Evolutionary conservation across 331 rosid species (phyloP).

Genomic region (Malus hybrid): DNA sequence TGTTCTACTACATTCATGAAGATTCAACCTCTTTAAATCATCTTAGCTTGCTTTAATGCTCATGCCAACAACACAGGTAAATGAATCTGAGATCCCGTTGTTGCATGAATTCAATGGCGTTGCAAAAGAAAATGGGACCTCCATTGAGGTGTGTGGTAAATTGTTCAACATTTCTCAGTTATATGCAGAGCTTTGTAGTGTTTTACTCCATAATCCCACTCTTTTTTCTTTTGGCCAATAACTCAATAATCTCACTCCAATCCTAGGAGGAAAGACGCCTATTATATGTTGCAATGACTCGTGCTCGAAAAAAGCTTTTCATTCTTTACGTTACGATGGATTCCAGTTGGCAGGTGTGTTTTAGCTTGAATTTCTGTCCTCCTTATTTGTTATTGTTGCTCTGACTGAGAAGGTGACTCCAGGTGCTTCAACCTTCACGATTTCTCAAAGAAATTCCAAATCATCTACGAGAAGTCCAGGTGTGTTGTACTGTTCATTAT

Average conservation of each 20-base stretch:
- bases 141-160: slow-evolving; percentile 53
- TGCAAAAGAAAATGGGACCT: slow-evolving; percentile 55
- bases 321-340: slow-evolving; percentile 61
- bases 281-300: slow-evolving; percentile 96
- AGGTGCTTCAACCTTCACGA: slow-evolving; percentile 93
- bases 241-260: slow-evolving; percentile 14
- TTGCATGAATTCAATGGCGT: slow-evolving; percentile 59
- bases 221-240: too few relatives aligned
- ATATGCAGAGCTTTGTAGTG: too few relatives aligned
- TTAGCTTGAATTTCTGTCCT: not conserved
- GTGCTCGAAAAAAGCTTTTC: slow-evolving; percentile 74
- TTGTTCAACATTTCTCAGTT: too few relatives aligned
- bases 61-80: slow-evolving; percentile 44
- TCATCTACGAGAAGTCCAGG: slow-evolving; percentile 81
- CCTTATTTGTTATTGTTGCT: slow-evolving; percentile 2
- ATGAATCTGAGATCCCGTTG: slow-evolving; percentile 88
- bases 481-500: slow-evolving; percentile 22
- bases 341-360: slow-evolving; percentile 83
- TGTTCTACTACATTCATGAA: not conserved
- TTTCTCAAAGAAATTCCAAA: slow-evolving; percentile 83
- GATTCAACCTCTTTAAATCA: not conserved
- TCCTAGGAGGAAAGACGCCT: slow-evolving; percentile 90
- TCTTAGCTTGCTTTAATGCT: slow-evolving; percentile 19
- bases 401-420: slow-evolving; percentile 6
- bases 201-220: not conserved